A percentile compares a stretch with the other conserved stretches of the same genome.
These are phyloP conservation scores for Russula dissimulans DNA, from an alignment of 768 basidiomycete genomes.

Conservation along the genomic window DNA sequence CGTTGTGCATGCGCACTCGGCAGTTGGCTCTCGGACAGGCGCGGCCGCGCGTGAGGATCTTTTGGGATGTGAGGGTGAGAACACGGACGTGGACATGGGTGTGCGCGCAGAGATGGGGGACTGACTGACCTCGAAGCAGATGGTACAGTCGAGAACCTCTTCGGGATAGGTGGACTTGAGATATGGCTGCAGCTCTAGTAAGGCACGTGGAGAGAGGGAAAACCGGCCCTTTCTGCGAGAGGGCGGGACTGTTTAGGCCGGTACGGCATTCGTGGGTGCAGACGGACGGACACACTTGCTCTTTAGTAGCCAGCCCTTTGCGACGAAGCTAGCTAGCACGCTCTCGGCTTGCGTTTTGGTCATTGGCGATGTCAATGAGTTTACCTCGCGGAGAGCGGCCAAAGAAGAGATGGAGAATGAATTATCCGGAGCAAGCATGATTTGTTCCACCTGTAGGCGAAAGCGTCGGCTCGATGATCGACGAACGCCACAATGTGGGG, in stretches of 20 bases:
- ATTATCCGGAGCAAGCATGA: conserved; percentile 70
- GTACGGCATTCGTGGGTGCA: not conserved
- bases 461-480: not conserved
- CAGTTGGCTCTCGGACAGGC: conserved; percentile 56
- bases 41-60: conserved; percentile 64
- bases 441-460: conserved; percentile 63
- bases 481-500: not conserved
- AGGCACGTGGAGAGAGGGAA: conserved; percentile 62
- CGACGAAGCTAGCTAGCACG: conserved; percentile 70
- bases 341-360: conserved; percentile 67
- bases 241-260: not conserved
- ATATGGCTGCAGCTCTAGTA: conserved; percentile 67
- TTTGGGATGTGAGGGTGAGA: no score
- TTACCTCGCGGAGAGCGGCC: conserved; percentile 65
- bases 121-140: conserved; percentile 55
- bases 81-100: no score
- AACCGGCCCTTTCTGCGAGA: conserved; percentile 49
- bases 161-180: conserved; percentile 65
- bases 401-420: conserved; percentile 71
- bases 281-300: conserved; percentile 47
- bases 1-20: conserved; percentile 50
- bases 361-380: conserved; percentile 45
- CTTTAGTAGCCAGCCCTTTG: conserved; percentile 69
- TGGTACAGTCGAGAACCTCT: conserved; percentile 60
- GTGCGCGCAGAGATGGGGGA: not conserved